phyloP scores from a whole-genome alignment of 257 asterid genomes.

The Solanum medicagineum region DNA sequence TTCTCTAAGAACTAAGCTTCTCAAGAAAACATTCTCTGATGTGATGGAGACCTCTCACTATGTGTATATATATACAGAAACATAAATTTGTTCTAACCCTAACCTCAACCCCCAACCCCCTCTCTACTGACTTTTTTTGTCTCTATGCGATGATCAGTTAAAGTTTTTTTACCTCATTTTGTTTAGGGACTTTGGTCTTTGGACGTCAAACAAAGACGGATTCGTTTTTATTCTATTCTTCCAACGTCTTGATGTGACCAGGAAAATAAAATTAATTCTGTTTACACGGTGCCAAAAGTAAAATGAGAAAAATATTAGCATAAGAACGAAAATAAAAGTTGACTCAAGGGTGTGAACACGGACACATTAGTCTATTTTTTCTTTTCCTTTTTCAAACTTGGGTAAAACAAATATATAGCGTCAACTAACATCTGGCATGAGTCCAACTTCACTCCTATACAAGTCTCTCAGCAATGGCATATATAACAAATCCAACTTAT shows the following conservation, averaged over 20 bases:
- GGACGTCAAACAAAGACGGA: constrained; percentile 14
- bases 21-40: not conserved
- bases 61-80: not conserved
- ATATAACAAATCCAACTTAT: not conserved
- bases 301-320: not conserved
- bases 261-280: not conserved
- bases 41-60: not conserved
- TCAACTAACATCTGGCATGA: not conserved
- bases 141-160: not conserved
- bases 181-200: constrained; percentile 10
- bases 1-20: not conserved
- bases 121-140: not conserved
- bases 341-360: not conserved
- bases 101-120: not conserved
- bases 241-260: not conserved
- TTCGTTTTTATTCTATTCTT: not conserved
- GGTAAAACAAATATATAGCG: not conserved
- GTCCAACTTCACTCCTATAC: not conserved
- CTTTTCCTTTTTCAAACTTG: not conserved
- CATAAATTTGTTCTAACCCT: not conserved
- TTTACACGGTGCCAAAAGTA: not conserved
- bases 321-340: not conserved
- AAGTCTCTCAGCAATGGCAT: not conserved
- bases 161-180: not conserved
- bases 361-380: not conserved